phyloP scores from a whole-genome alignment of 768 basidiomycete species.

The Rhodocollybia butyracea region DNA sequence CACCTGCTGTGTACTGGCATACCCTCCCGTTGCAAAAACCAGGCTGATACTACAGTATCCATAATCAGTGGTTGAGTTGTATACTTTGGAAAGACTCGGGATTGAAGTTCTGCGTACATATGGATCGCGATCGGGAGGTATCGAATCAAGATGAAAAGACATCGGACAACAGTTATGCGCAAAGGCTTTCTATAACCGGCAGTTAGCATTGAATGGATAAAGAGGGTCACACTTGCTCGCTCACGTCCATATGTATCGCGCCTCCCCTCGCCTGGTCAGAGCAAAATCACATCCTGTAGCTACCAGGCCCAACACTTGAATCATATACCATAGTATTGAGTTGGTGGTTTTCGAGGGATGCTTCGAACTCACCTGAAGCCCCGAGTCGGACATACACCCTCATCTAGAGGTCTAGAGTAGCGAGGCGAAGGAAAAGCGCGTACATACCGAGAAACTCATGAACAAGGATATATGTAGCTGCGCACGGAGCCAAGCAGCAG shows the following conservation, averaged over 20 bases:
- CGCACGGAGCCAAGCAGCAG: too few relatives aligned
- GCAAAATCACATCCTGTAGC: background rate
- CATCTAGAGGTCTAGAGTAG: too few relatives aligned
- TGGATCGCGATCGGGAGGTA: background rate
- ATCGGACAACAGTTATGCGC: background rate
- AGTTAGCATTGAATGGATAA: background rate
- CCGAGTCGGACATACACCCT: too few relatives aligned
- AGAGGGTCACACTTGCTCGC: background rate
- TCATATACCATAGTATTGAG: background rate
- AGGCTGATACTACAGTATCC: background rate
- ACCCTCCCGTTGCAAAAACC: too few relatives aligned
- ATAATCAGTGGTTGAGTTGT: background rate
- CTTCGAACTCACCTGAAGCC: too few relatives aligned
- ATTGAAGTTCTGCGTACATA: background rate
- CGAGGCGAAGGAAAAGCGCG: too few relatives aligned
- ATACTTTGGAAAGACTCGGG: background rate
- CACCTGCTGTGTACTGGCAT: background rate
- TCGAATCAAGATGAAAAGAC: background rate
- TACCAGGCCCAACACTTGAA: background rate
- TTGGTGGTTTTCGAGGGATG: too few relatives aligned
- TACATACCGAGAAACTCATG: too few relatives aligned
- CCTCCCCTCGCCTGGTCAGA: background rate
- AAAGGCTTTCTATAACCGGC: slow-evolving; percentile 4
- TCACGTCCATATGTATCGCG: background rate
- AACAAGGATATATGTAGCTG: too few relatives aligned